A percentile compares a stretch with the other conserved stretches of the same genome.
These are phyloP conservation scores for Amylocarpus encephaloides DNA, from an alignment of 2,329 filamentous ascomycete species.

Conservation along the genomic window DNA sequence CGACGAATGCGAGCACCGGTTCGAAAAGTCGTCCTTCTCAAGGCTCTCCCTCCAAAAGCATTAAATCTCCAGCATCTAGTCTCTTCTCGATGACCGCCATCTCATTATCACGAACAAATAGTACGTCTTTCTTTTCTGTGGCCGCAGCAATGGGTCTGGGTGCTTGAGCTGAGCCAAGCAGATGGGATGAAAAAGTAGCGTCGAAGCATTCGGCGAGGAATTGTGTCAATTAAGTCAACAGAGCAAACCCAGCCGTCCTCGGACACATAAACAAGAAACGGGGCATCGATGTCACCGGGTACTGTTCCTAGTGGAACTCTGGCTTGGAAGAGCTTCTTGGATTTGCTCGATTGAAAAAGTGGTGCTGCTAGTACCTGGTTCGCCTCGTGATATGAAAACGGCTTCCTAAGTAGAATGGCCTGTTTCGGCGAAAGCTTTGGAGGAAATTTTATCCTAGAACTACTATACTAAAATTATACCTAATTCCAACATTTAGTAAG, in stretches of 20 bases:
- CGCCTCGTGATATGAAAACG: no score
- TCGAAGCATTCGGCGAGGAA: slow-evolving; percentile 3
- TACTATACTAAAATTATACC: no score
- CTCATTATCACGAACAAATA: slow-evolving; percentile 25
- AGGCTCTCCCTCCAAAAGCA: no score
- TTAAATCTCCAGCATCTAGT: slow-evolving; percentile 13
- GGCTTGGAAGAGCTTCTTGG: slow-evolving; percentile 6
- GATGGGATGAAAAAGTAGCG: slow-evolving; percentile 32
- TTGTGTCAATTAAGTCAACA: not conserved
- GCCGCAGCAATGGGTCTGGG: slow-evolving; percentile 17
- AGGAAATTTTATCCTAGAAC: no score
- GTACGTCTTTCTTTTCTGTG: slow-evolving; percentile 18
- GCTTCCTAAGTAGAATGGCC: no score
- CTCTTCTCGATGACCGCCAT: slow-evolving; percentile 27
- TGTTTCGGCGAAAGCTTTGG: no score
- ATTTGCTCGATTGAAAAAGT: no score
- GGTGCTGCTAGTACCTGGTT: no score
- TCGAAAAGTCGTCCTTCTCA: no score
- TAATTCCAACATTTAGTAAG: no score
- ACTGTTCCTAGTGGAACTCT: slow-evolving; percentile 15
- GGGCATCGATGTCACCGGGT: slow-evolving; percentile 22
- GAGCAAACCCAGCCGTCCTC: slow-evolving; percentile 29
- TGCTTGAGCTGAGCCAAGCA: slow-evolving; percentile 27
- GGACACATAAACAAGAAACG: slow-evolving; percentile 28
- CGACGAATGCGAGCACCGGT: no score